Evolutionary conservation across 495 filamentous ascomycete genomes (phyloP), one percentile per base, ranked within the genome.

Genomic region (Sordaria brevicollis): DNA sequence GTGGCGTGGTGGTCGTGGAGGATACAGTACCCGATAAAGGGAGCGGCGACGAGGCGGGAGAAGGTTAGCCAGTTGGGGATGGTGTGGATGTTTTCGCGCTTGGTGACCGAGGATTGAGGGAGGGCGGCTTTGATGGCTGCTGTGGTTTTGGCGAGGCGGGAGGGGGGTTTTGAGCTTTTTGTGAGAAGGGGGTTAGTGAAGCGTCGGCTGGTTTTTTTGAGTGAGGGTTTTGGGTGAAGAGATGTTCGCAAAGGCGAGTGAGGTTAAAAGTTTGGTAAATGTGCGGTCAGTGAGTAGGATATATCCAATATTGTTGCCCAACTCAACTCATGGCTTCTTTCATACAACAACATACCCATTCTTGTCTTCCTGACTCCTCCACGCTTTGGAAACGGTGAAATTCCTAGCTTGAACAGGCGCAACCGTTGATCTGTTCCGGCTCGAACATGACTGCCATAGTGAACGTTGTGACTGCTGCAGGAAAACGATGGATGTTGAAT

Each of bases 41-140:
- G 95, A 1, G 94, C 91, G 3, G 92, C 89, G 65, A 96, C 71
- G 38, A 99, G 86, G 13, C 95, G 91, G 6, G 92, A 90, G 76
- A 95, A 89, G 35, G 95, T 99, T 70, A 99, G 87, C 71, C 93
- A 81, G 79, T 99, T 99, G 34, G 95, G 95, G 65, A 99, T 74
- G 54, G 91, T 99, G 83, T 96, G 97, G 77, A 99, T 97, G 74
- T 99, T 95, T 80, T 99, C 95, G 75, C 89, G 93, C 4, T 77
- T 76, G 35, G 83, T 85, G 9, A 68, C 43, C 8, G 36, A 67
- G 34, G 29, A 31, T 29, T 69, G 71, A 3, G 85, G 79, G 25
- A 90, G 80, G 37, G 82, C 69, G 77, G 68, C 17, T 69, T 41
- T 19, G 73, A 67, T 9, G 57, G 34, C 5, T 25, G 36, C 11